Conservation (phyloP, 2,329 filamentous ascomycete genomes). For the Pyricularia grisea region DNA sequence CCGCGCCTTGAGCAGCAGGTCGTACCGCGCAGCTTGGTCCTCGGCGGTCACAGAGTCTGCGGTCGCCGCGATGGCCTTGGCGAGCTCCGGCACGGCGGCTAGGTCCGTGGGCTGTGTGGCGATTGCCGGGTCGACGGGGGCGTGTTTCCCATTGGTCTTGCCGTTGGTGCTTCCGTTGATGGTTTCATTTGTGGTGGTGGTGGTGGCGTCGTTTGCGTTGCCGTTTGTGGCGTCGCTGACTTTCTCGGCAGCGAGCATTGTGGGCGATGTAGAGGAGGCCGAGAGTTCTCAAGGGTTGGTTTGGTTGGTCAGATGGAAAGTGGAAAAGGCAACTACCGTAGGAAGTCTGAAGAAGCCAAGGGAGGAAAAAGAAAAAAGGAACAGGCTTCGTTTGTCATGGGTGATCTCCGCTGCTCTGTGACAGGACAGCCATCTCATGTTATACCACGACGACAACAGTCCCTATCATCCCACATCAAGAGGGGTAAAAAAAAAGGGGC, state of each 20-base stretch:
- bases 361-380: too few relatives aligned
- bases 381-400: too few relatives aligned
- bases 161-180: background rate
- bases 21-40: conserved; percentile 6
- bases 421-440: too few relatives aligned
- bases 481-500: too few relatives aligned
- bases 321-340: too few relatives aligned
- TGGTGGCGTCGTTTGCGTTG: background rate
- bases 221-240: background rate
- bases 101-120: background rate
- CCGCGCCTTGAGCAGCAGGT: conserved; percentile 24
- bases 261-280: background rate
- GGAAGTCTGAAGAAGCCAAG: too few relatives aligned
- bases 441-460: too few relatives aligned
- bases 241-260: background rate
- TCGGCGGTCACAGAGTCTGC: conserved; percentile 11
- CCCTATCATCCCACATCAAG: too few relatives aligned
- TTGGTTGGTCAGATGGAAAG: too few relatives aligned
- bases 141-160: background rate
- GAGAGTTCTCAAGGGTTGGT: too few relatives aligned
- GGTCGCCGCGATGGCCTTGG: background rate
- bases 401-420: too few relatives aligned
- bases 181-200: too few relatives aligned
- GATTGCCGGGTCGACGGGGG: background rate
- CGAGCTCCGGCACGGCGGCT: background rate